Percentiles rank a stretch among this genome's conserved stretches.
These are phyloP conservation scores for Aureobasidium namibiae DNA, from an alignment of 2,329 filamentous ascomycete species.

Conservation along the genomic window DNA sequence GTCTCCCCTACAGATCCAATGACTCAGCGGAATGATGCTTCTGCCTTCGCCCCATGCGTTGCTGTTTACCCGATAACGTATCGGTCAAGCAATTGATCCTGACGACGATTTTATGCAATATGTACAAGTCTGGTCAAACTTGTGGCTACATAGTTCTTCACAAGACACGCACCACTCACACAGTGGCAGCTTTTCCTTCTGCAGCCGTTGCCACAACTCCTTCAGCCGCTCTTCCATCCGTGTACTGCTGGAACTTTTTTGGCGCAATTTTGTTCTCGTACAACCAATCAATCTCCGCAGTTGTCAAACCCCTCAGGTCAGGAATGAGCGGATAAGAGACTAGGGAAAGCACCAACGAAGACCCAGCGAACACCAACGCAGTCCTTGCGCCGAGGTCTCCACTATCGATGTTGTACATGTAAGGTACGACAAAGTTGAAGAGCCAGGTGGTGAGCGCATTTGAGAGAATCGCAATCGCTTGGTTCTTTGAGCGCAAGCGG, in stretches of 20 bases:
- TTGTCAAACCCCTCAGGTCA: background rate
- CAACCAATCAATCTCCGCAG: background rate
- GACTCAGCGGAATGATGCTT: no score
- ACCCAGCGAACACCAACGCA: conserved; percentile 24
- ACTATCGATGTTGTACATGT: conserved; percentile 43
- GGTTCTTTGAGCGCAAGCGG: conserved; percentile 32
- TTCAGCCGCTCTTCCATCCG: background rate
- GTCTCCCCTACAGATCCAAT: no score
- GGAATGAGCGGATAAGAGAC: background rate
- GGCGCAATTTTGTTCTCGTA: background rate
- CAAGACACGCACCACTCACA: no score
- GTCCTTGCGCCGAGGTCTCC: conserved; percentile 35
- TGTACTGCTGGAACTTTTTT: background rate
- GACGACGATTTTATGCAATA: no score
- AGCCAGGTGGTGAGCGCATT: conserved; percentile 34
- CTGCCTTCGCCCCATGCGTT: no score
- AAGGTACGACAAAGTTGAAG: conserved; percentile 42
- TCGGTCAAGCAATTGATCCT: no score
- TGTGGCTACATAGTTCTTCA: no score
- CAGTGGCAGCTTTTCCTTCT: background rate
- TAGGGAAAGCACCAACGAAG: background rate
- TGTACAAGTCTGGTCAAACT: no score
- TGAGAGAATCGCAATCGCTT: conserved; percentile 27
- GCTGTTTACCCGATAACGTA: no score
- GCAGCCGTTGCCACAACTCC: background rate